A percentile compares a stretch with the other conserved stretches of the same genome.
These are phyloP conservation scores for Candida coleopterorum DNA, from an alignment of 805 yeast species.

Conservation along the genomic window DNA sequence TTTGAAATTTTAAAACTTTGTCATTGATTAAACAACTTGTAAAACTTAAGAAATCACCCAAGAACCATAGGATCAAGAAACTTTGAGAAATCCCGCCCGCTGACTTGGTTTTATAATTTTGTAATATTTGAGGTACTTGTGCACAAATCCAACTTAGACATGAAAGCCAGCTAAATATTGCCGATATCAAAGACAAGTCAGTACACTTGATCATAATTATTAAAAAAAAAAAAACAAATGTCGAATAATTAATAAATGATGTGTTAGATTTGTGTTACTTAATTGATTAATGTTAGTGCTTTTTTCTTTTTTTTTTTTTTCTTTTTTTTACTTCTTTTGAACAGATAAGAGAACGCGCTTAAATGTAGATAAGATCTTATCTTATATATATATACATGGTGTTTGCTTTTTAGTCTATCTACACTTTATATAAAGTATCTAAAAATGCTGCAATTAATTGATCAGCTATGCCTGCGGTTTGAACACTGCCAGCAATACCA, in stretches of 20 bases:
- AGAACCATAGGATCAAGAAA: constrained; percentile 59
- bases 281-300: too few relatives aligned
- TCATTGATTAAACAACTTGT: constrained; percentile 37
- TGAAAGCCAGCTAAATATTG: constrained; percentile 32
- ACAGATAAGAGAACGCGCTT: constrained; percentile 3
- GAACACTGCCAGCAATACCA: constrained; percentile 92
- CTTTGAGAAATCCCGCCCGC: constrained; percentile 64
- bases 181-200: constrained; percentile 1
- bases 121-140: constrained; percentile 64
- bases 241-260: too few relatives aligned
- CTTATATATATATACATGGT: too few relatives aligned
- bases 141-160: constrained; percentile 67
- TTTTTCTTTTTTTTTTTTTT: too few relatives aligned
- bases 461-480: constrained; percentile 81
- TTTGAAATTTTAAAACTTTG: constrained; percentile 33
- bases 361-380: not conserved
- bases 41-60: constrained; percentile 58
- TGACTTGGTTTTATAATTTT: constrained; percentile 53
- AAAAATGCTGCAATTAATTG: constrained; percentile 73
- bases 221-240: too few relatives aligned
- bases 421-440: constrained; percentile 67
- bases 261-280: too few relatives aligned
- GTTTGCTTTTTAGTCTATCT: too few relatives aligned
- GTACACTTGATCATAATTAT: not conserved
- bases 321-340: not conserved